Base-by-base conservation (phyloP, 1,139 yeast genomes). In the Blastobotrys aristatus region DNA sequence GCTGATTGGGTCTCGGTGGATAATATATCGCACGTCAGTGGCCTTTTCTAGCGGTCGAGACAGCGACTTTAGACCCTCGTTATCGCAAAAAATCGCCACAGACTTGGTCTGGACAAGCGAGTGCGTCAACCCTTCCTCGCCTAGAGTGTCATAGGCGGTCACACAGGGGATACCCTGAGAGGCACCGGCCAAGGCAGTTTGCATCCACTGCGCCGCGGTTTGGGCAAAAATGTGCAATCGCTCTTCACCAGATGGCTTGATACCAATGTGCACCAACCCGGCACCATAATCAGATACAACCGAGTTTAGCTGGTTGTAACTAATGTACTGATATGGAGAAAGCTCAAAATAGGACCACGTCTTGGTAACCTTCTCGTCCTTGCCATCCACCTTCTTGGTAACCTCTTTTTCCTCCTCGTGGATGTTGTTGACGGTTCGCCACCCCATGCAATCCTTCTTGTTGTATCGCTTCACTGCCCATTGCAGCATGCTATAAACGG, bases 131-230 rank as follows among this genome's bases (percentile, higher is more conserved):
- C 98, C 99, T 37, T 78, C 77, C 66, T 89, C 95, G 51, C 98
- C 98, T 55, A 92, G 75, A 34, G 98, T 90, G 67, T 92, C 99
- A 68, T 92, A 92, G 34, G 98, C 97, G 26, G 99, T 94, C 40
- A 89, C 98, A 53, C 86, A 77, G 21, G 97, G 87, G 52, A 94
- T 81, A 46, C 79, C 70, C 67, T 89, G 96, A 50, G 88, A 71
- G 59, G 79, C 77, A 46, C 86, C 75, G 14, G 90, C 96, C 56
- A 89, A 68, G 56, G 83, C 92, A 36, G 88, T 77, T 69, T 87
- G 87, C 84, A 92, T 77, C 98, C 98, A 92, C 62, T 79, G 79
- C 48, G 80, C 84, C 30, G 95, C 84, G 24, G 96, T 71, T 30
- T 85, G 69, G 32, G 96, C 96, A 68, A 82, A 94, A 48, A 92